Evolutionary conservation across 2,329 filamentous ascomycete genomes (phyloP).

Genomic region (Verticillium klebahnii): DNA sequence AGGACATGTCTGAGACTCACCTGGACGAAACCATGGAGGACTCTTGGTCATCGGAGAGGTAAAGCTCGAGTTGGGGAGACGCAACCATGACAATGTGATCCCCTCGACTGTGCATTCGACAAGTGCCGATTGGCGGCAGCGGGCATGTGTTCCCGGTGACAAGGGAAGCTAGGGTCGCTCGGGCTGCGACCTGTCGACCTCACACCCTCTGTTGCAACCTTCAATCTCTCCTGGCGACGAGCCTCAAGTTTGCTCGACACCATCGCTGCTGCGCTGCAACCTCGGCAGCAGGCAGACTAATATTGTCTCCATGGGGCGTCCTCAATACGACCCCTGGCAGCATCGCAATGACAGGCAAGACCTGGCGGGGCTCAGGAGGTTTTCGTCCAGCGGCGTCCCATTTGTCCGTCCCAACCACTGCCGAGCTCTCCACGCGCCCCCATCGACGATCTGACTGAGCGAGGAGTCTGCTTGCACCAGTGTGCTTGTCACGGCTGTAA

Average conservation of each 20-base stretch:
- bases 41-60: too few relatives aligned
- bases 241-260: background rate
- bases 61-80: too few relatives aligned
- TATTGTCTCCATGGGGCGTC: background rate
- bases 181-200: background rate
- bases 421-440: background rate
- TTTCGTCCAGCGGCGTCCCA: background rate
- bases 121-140: background rate
- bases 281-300: background rate
- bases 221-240: background rate
- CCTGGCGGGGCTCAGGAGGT: background rate
- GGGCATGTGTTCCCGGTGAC: background rate
- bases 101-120: background rate
- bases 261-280: background rate
- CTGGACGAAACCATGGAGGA: too few relatives aligned
- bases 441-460: background rate
- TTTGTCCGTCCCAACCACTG: background rate
- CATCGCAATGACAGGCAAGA: background rate
- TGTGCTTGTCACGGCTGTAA: background rate
- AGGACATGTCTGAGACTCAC: too few relatives aligned
- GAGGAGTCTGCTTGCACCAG: background rate
- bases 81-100: too few relatives aligned
- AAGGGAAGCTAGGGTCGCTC: background rate
- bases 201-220: background rate
- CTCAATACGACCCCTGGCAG: background rate